Evolutionary conservation across 2,329 filamentous ascomycete genomes (phyloP).

Genomic region (Alternaria solani): DNA sequence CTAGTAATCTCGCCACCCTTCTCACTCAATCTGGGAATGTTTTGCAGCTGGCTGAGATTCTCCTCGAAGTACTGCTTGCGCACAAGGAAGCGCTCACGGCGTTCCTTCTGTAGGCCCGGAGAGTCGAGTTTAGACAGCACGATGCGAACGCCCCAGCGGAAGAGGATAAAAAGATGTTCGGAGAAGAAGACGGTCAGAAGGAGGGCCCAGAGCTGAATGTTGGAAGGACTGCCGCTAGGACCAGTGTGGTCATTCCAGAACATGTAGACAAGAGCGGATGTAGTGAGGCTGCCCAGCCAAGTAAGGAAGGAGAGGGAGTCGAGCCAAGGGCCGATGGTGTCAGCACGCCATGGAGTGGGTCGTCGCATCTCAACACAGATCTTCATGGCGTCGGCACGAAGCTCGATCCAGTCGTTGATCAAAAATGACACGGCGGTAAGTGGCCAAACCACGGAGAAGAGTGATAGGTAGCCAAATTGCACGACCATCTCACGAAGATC

Average conservation of each 20-base stretch:
- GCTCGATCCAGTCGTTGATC: conserved; percentile 94
- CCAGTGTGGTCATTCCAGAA: conserved; percentile 76
- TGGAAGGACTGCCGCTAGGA: conserved; percentile 70
- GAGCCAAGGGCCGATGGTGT: conserved; percentile 94
- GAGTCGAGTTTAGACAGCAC: conserved; percentile 83
- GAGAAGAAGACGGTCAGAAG: conserved; percentile 83
- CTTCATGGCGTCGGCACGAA: conserved; percentile 92
- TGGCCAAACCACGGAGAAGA: conserved; percentile 95
- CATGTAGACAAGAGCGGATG: conserved; percentile 86
- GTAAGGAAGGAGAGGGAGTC: conserved; percentile 86
- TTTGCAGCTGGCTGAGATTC: conserved; percentile 66
- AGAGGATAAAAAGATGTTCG: conserved; percentile 87
- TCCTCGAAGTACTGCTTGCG: conserved; percentile 82
- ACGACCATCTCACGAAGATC: conserved; percentile 78
- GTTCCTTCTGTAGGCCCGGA: conserved; percentile 84
- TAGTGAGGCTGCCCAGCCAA: conserved; percentile 90
- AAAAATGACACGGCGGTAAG: conserved; percentile 89
- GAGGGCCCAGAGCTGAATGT: conserved; percentile 80
- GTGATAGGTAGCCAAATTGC: conserved; percentile 80
- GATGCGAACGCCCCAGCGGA: conserved; percentile 75
- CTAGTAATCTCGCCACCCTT: conserved; percentile 68
- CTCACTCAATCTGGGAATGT: conserved; percentile 51
- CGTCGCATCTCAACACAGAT: conserved; percentile 89
- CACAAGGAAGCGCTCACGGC: conserved; percentile 79
- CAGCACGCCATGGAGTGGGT: conserved; percentile 86